phyloP scores from a whole-genome alignment of 2,329 filamentous ascomycete species.

The Exophiala lecanii-corni region DNA sequence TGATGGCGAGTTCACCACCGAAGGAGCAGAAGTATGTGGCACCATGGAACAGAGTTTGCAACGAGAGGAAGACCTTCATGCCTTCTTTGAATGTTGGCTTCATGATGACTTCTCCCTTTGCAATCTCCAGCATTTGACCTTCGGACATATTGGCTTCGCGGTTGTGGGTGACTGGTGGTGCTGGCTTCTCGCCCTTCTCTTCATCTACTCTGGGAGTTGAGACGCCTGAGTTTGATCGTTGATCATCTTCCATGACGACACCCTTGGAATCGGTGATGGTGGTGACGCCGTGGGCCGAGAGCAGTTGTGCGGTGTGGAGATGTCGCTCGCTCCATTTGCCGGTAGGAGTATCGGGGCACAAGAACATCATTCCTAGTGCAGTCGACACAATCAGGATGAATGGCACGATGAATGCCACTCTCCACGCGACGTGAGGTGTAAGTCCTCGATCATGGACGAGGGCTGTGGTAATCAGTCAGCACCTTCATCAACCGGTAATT shows the following conservation, averaged over 20 bases:
- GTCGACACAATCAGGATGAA: slow-evolving; percentile 67
- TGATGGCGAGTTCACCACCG: slow-evolving; percentile 57
- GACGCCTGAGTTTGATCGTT: not conserved
- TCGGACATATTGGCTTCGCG: not conserved
- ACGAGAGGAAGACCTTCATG: slow-evolving; percentile 58
- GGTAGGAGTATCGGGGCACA: slow-evolving; percentile 76
- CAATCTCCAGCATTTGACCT: slow-evolving; percentile 2
- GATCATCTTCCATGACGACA: slow-evolving; percentile 1
- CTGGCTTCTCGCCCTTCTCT: slow-evolving; percentile 1
- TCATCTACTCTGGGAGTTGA: slow-evolving; percentile 2
- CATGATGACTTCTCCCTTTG: slow-evolving; percentile 55
- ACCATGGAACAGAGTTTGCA: slow-evolving; percentile 50
- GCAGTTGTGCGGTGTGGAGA: slow-evolving; percentile 44
- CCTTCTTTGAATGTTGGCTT: slow-evolving; percentile 60
- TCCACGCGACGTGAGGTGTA: slow-evolving; percentile 67
- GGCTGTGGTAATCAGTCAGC: slow-evolving; percentile 29
- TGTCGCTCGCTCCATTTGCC: slow-evolving; percentile 75
- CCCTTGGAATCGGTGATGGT: slow-evolving; percentile 2
- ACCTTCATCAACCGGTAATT: too few relatives aligned
- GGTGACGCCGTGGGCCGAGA: slow-evolving; percentile 12
- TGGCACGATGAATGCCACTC: slow-evolving; percentile 78
- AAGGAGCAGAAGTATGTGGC: slow-evolving; percentile 58
- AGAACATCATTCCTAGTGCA: slow-evolving; percentile 63
- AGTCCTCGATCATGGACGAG: slow-evolving; percentile 58
- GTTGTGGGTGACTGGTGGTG: not conserved